Evolutionary conservation across 139 green algal genomes (phyloP).

Genomic region (Picochlorum sp.): DNA sequence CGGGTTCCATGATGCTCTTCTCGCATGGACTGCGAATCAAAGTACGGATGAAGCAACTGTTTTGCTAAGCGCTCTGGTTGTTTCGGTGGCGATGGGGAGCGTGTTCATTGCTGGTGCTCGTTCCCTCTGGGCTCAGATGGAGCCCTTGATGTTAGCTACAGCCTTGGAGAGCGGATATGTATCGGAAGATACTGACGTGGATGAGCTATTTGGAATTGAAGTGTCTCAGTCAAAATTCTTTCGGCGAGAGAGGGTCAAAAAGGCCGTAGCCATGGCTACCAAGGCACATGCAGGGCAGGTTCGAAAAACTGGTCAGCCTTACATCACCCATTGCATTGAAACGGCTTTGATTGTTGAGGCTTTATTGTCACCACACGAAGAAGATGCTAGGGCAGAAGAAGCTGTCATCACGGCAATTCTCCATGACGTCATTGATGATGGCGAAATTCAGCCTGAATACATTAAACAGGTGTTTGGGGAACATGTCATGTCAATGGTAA

Average conservation of each 20-base stretch:
- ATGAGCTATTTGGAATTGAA: conserved; percentile 52
- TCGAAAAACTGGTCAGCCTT: conserved; percentile 81
- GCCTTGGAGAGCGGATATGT: not conserved
- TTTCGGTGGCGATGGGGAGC: conserved; percentile 5
- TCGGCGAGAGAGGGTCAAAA: conserved; percentile 33
- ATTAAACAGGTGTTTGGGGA: conserved; percentile 60
- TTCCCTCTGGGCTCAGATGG: conserved; percentile 22
- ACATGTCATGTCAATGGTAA: conserved; percentile 66
- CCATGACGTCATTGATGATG: conserved; percentile 95
- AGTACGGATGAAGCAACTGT: no score
- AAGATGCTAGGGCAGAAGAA: conserved; percentile 52
- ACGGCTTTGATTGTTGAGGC: conserved; percentile 83
- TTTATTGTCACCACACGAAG: conserved; percentile 24
- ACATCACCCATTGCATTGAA: conserved; percentile 88
- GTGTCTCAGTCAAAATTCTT: conserved; percentile 51
- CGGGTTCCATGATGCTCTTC: no score
- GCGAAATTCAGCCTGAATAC: conserved; percentile 34
- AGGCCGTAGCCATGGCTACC: conserved; percentile 74
- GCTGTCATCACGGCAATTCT: conserved; percentile 80
- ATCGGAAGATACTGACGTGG: conserved; percentile 6
- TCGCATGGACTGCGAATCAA: no score
- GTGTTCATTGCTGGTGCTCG: conserved; percentile 18
- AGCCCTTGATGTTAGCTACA: conserved; percentile 14
- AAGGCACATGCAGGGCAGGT: conserved; percentile 55
- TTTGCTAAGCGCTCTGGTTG: not conserved